Evolutionary conservation across 768 basidiomycete species (phyloP).

Genomic region (Panellus pusillus): DNA sequence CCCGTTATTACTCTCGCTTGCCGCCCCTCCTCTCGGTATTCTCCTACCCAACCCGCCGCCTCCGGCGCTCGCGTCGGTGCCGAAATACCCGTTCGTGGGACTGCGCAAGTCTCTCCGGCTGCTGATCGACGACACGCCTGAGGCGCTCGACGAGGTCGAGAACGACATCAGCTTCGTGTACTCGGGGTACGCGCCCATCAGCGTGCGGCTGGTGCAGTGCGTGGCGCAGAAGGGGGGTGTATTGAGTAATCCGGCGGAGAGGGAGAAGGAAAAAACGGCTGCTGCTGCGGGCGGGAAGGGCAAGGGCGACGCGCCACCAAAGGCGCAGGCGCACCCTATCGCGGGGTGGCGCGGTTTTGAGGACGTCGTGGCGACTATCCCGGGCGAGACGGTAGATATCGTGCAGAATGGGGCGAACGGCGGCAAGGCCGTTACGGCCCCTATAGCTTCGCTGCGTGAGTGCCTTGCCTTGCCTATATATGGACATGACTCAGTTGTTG

Average conservation of each 20-base stretch:
- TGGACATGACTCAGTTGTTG: constrained; percentile 6
- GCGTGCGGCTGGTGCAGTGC: constrained; percentile 89
- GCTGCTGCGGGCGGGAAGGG: constrained; percentile 40
- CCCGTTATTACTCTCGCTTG: constrained; percentile 66
- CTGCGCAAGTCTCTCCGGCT: constrained; percentile 85
- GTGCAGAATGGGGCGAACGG: constrained; percentile 43
- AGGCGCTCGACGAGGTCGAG: constrained; percentile 78
- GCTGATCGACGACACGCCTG: constrained; percentile 85
- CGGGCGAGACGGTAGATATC: constrained; percentile 86
- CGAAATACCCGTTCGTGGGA: constrained; percentile 69
- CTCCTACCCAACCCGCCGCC: constrained; percentile 71
- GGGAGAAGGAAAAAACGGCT: constrained; percentile 13
- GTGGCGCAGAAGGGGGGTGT: constrained; percentile 89
- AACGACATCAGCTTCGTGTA: constrained; percentile 96
- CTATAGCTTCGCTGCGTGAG: constrained; percentile 35
- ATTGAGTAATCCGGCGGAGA: constrained; percentile 78
- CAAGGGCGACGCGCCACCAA: constrained; percentile 30
- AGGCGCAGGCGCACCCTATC: constrained; percentile 86
- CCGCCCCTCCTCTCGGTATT: constrained; percentile 65
- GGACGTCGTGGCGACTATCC: constrained; percentile 78
- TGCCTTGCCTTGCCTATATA: constrained; percentile 8
- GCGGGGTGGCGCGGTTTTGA: constrained; percentile 99
- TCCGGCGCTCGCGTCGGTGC: constrained; percentile 32
- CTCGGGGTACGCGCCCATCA: constrained; percentile 95
- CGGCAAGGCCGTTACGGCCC: constrained; percentile 26